These are phyloP conservation scores for Clathrus columnatus DNA, from an alignment of 768 basidiomycete species.

Conservation along the genomic window DNA sequence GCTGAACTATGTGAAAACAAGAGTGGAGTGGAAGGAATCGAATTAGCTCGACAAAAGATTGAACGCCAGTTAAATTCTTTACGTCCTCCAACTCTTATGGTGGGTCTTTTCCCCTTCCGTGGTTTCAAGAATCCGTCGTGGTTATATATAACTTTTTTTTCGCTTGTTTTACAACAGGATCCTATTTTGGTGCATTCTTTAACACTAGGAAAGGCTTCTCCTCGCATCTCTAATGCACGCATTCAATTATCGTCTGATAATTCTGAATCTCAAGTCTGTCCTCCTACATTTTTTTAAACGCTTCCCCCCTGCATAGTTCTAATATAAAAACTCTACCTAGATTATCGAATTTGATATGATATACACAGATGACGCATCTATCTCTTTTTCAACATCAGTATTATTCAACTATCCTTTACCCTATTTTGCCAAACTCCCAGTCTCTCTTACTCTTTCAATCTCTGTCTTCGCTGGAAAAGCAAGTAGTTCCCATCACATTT, in stretches of 20 bases:
- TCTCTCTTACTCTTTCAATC: slow-evolving; percentile 71
- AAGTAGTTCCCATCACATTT: neutral
- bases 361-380: slow-evolving; percentile 75
- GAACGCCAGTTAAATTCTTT: slow-evolving; percentile 76
- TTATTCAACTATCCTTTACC: slow-evolving; percentile 78
- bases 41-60: slow-evolving; percentile 68
- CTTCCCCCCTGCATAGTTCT: neutral
- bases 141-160: too few species aligned
- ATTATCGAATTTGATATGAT: slow-evolving; percentile 75
- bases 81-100: slow-evolving; percentile 61
- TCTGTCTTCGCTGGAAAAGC: slow-evolving; percentile 44
- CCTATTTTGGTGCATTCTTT: slow-evolving; percentile 80
- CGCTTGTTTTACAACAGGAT: too few species aligned
- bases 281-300: neutral
- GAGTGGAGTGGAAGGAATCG: slow-evolving; percentile 68
- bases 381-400: slow-evolving; percentile 77
- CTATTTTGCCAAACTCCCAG: slow-evolving; percentile 75
- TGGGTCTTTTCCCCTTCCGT: slow-evolving; percentile 33
- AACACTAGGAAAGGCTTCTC: slow-evolving; percentile 74
- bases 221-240: slow-evolving; percentile 64
- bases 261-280: slow-evolving; percentile 12
- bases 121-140: slow-evolving; percentile 4
- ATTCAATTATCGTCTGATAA: slow-evolving; percentile 21
- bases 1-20: slow-evolving; percentile 67
- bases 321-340: slow-evolving; percentile 29